phyloP scores from a whole-genome alignment of 805 yeast genomes.

The Candida sithepensis region DNA sequence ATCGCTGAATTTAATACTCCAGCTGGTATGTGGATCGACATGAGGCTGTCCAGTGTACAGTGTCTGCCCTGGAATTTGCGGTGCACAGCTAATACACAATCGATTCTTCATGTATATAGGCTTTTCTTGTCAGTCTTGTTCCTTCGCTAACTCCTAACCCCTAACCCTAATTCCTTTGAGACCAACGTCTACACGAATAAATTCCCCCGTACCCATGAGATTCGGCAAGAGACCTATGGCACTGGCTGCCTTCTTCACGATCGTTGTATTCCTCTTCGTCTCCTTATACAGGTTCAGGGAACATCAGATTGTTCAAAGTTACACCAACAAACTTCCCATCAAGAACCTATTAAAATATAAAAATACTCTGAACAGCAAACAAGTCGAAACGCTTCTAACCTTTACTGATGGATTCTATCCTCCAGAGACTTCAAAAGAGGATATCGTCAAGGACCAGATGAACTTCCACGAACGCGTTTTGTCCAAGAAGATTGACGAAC shows the following conservation, averaged over 20 bases:
- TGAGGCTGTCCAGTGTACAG: too few relatives aligned
- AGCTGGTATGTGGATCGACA: too few relatives aligned
- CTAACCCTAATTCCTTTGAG: neutral
- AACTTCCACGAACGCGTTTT: conserved; percentile 36
- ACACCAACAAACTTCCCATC: neutral
- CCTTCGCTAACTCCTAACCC: neutral
- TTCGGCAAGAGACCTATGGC: neutral
- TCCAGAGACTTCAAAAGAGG: conserved; percentile 8
- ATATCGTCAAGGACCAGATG: conserved; percentile 35
- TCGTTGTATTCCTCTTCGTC: neutral
- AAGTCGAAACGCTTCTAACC: neutral
- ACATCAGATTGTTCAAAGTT: neutral
- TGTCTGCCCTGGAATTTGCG: too few relatives aligned
- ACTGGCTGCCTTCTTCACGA: neutral
- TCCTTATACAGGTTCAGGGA: neutral
- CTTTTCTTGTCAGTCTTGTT: too few relatives aligned
- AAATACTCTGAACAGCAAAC: neutral
- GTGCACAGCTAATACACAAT: too few relatives aligned
- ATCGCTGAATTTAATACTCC: too few relatives aligned
- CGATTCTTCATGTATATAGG: too few relatives aligned
- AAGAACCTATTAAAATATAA: neutral
- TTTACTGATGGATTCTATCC: neutral
- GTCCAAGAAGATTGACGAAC: conserved; percentile 39
- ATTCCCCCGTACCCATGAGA: too few relatives aligned
- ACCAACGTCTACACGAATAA: too few relatives aligned